Evolutionary conservation across 1,284 basidiomycete genomes (phyloP).

Genomic region (Naganishia cerealis): DNA sequence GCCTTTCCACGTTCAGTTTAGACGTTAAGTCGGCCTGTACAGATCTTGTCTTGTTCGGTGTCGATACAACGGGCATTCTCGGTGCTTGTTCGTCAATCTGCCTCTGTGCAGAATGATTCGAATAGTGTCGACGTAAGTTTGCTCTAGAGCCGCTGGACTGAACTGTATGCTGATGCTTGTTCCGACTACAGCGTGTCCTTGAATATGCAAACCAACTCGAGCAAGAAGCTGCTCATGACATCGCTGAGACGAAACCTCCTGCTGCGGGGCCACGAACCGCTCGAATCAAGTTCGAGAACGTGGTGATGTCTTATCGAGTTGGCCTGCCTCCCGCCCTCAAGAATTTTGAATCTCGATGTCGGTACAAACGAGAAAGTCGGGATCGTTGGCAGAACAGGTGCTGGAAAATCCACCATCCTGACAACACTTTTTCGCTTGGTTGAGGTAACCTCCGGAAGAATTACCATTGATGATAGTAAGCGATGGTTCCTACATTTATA

Average conservation of each 20-base stretch:
- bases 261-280: constrained; percentile 46
- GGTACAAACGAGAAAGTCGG: constrained; percentile 60
- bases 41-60: constrained; percentile 53
- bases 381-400: constrained; percentile 63
- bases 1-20: constrained; percentile 60
- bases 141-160: too few relatives aligned
- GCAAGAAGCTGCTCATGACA: constrained; percentile 38
- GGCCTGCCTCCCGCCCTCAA: constrained; percentile 49
- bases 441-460: constrained; percentile 59
- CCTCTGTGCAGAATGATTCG: constrained; percentile 52
- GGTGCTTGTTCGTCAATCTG: constrained; percentile 39
- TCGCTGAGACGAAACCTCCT: constrained; percentile 47
- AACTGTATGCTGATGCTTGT: too few relatives aligned
- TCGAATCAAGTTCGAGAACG: constrained; percentile 47
- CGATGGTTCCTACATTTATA: constrained; percentile 10
- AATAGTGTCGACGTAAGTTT: constrained; percentile 19
- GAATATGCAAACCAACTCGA: constrained; percentile 58
- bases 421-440: constrained; percentile 68
- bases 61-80: constrained; percentile 36
- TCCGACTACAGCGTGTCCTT: constrained; percentile 42
- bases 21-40: constrained; percentile 69
- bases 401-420: constrained; percentile 62
- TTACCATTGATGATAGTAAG: constrained; percentile 64
- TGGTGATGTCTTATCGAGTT: constrained; percentile 48
- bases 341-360: constrained; percentile 42